phyloP scores from a whole-genome alignment of 441 rosid species.

The Corymbia citriodora region DNA sequence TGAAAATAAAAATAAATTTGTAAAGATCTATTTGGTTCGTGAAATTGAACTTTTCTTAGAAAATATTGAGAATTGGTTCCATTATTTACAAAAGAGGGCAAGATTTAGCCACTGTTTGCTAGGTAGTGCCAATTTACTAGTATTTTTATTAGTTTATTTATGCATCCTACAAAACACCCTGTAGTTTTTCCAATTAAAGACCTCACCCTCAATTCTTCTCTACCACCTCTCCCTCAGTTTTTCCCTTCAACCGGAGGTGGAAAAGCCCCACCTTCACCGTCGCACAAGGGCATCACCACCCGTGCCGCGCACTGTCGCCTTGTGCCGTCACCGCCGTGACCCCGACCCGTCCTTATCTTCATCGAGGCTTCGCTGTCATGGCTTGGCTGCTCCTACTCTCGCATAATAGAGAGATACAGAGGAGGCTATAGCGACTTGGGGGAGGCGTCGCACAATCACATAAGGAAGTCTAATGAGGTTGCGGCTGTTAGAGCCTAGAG shows the following conservation, averaged over 20 bases:
- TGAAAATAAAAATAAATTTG: neutral
- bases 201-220: neutral
- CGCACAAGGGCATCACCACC: too few species aligned
- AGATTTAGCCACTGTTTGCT: neutral
- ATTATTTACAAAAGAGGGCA: neutral
- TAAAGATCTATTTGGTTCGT: neutral
- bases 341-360: neutral
- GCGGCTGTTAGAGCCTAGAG: neutral
- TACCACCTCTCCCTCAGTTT: neutral
- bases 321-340: neutral
- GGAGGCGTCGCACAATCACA: neutral
- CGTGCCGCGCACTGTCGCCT: neutral
- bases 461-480: neutral
- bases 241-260: neutral
- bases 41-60: neutral
- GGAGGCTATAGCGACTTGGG: neutral
- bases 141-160: neutral
- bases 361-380: neutral
- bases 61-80: neutral
- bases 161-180: neutral
- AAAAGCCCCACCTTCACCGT: neutral
- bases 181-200: neutral
- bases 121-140: neutral
- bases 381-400: neutral
- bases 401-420: neutral